Evolutionary conservation across 306 rosid genomes (phyloP), one percentile per base, ranked within the genome.

Genomic region (Quillaja saponaria): DNA sequence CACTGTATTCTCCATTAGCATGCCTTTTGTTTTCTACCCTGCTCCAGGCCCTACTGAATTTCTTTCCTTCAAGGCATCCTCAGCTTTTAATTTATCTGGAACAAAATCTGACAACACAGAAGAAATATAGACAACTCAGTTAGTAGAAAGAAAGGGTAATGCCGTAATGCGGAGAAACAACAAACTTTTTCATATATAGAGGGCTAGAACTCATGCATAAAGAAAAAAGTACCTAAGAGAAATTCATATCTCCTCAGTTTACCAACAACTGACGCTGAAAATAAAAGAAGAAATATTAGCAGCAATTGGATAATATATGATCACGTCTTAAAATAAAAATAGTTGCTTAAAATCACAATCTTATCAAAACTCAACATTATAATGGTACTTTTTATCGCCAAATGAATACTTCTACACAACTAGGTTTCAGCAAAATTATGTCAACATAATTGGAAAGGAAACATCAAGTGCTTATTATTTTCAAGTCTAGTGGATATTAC

Each of bases 231-330:
- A 92, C 99, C 96, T 60, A 91, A 82, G 73, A 92, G 96, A 76
- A 92, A 92, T 73, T 92, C 95, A 6, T 78, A 92, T 84, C 87
- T 78, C 63, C 75, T 81, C 73, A 64, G 74, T 76, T 79, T 89
- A 68, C 59, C 60, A 20, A 89, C 94, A 60, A 72, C 95, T 56
- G 87, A 49, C 41, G 99, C 99, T 89, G 95, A 73, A 86, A 89
- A 46, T 42, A 69, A 48, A 68, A 41, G 71, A 37, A 42, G 34
- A 51, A 18, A 14, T 25, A 16, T 61, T 42, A 71, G 38, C 17
- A 71, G 56, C 35, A 48, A 66, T 40, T 47, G 41, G 31, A 45
- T 63, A 49, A 64, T 53, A 59, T 51, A 68, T 13, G n/a, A 57
- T 46, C 16, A 41, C 46, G 48, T 42, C 49, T 25, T 25, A 25